These are phyloP conservation scores for Daldinia caldariorum DNA, from an alignment of 495 filamentous ascomycete species.

Conservation along the genomic window DNA sequence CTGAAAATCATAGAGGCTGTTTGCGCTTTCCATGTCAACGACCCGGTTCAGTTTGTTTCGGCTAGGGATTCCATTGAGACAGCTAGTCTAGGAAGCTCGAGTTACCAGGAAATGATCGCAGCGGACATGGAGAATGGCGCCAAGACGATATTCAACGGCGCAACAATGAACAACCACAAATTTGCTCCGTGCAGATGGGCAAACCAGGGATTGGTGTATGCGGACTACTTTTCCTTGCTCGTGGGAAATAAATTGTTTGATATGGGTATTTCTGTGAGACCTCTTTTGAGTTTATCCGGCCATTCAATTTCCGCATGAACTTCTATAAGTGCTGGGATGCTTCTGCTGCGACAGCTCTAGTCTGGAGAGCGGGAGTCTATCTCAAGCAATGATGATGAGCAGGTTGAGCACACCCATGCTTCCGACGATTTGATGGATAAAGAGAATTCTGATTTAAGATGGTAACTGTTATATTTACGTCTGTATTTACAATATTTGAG, in stretches of 20 bases:
- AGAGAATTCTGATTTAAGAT: background rate
- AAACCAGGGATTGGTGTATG: slow-evolving; percentile 59
- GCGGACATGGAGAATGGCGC: slow-evolving; percentile 3
- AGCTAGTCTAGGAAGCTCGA: background rate
- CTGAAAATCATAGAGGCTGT: slow-evolving; percentile 47
- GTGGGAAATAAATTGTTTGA: slow-evolving; percentile 53
- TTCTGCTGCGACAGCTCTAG: background rate
- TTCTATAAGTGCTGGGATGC: background rate
- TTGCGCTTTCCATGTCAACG: slow-evolving; percentile 20
- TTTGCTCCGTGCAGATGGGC: slow-evolving; percentile 37
- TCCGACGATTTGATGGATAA: background rate
- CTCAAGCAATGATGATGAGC: background rate
- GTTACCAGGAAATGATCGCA: background rate
- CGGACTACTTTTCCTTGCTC: slow-evolving; percentile 61
- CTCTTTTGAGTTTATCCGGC: background rate
- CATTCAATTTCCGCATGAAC: background rate
- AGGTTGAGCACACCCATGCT: background rate
- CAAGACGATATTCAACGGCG: slow-evolving; percentile 50
- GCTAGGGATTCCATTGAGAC: background rate
- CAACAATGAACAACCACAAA: slow-evolving; percentile 55
- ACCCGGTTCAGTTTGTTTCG: background rate
- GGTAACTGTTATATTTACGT: background rate
- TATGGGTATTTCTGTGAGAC: slow-evolving; percentile 37
- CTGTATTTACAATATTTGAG: too few relatives aligned
- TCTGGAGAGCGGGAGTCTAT: background rate